Evolutionary conservation across 768 basidiomycete genomes (phyloP).

Genomic region (Rubroboletus satanas): DNA sequence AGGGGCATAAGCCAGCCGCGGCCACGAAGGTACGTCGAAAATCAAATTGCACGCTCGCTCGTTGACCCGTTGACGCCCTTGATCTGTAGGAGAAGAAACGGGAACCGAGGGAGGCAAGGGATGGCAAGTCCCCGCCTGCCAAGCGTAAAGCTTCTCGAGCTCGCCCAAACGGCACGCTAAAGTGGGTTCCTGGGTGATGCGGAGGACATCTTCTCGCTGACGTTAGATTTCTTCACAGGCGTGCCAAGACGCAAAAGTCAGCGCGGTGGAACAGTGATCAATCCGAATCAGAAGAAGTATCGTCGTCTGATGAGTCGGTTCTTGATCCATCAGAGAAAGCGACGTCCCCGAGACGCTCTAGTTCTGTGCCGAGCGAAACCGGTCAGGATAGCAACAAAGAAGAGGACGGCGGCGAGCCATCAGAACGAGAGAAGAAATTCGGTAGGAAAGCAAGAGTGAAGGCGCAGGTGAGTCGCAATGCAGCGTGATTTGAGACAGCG

Average conservation of each 20-base stretch:
- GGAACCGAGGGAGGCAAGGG: constrained; percentile 41
- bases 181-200: constrained; percentile 17
- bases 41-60: neutral
- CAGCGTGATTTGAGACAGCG: neutral
- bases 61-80: constrained; percentile 3
- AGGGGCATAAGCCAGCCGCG: constrained; percentile 34
- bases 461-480: constrained; percentile 35
- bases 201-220: constrained; percentile 6
- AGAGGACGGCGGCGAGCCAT: constrained; percentile 26
- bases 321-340: constrained; percentile 38
- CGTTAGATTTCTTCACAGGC: constrained; percentile 11
- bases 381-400: constrained; percentile 28
- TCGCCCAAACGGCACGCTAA: constrained; percentile 25
- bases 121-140: constrained; percentile 44
- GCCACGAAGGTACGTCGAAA: constrained; percentile 27
- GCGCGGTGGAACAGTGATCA: constrained; percentile 33
- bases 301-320: constrained; percentile 31
- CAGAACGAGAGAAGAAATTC: constrained; percentile 33
- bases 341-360: constrained; percentile 21
- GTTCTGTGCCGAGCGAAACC: constrained; percentile 40
- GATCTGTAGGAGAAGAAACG: constrained; percentile 36
- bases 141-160: constrained; percentile 52
- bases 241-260: constrained; percentile 27
- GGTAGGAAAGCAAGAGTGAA: constrained; percentile 38
- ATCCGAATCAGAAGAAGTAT: constrained; percentile 29